These are phyloP conservation scores for Cochlearia excelsa DNA, from an alignment of 345 rosid species.

Conservation along the genomic window DNA sequence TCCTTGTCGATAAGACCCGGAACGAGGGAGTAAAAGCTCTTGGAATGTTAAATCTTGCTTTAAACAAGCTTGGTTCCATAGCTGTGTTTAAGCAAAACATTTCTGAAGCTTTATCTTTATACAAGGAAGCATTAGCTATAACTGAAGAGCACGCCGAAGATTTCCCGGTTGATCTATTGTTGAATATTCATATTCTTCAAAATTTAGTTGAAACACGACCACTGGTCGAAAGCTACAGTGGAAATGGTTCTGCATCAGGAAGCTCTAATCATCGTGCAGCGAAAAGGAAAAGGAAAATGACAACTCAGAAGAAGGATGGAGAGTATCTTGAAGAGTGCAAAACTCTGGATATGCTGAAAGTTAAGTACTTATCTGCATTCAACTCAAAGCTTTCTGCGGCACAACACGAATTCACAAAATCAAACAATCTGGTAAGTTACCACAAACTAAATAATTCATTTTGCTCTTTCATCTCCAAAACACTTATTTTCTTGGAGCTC, in stretches of 20 bases:
- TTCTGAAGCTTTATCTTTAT: conserved; percentile 62
- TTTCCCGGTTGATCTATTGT: conserved; percentile 81
- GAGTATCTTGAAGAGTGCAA: conserved; percentile 37
- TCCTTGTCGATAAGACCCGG: conserved; percentile 86
- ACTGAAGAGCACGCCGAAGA: conserved; percentile 69
- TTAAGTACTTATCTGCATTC: conserved; percentile 73
- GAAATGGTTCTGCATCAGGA: conserved; percentile 34
- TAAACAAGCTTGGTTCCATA: conserved; percentile 90
- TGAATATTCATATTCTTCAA: conserved; percentile 90
- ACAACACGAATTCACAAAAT: conserved; percentile 72
- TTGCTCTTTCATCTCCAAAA: too few relatives aligned
- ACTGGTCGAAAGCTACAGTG: conserved; percentile 33
- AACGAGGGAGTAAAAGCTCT: conserved; percentile 92
- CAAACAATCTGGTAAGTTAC: conserved; percentile 63
- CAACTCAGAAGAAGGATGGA: conserved; percentile 30
- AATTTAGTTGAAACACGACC: conserved; percentile 76
- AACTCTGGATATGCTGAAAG: conserved; percentile 50
- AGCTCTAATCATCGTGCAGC: conserved; percentile 40
- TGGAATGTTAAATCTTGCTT: conserved; percentile 71
- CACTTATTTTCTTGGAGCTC: conserved; percentile 14
- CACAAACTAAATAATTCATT: too few relatives aligned
- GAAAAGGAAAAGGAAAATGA: conserved; percentile 47
- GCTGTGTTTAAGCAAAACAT: conserved; percentile 68
- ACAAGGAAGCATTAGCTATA: conserved; percentile 70
- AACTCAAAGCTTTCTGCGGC: conserved; percentile 55